These are phyloP conservation scores for Amanita inopinata DNA, from an alignment of 768 basidiomycete species.

Conservation along the genomic window DNA sequence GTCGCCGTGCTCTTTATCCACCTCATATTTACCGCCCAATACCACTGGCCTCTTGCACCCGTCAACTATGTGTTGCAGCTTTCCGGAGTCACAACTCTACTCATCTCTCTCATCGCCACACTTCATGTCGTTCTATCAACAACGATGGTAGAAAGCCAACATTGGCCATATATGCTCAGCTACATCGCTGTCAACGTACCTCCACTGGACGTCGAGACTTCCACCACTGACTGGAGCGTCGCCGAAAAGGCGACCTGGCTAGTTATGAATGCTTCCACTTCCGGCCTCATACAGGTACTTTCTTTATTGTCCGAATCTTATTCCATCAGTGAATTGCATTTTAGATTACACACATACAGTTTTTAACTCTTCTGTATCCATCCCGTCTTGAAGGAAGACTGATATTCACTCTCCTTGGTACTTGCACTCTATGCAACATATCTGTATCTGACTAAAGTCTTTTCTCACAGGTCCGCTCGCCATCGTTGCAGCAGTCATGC, in stretches of 20 bases:
- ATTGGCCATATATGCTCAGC: constrained; percentile 94
- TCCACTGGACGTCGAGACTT: constrained; percentile 28
- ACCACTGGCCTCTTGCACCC: constrained; percentile 90
- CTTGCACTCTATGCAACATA: constrained; percentile 14
- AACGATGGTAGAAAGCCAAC: constrained; percentile 49
- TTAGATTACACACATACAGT: constrained; percentile 96
- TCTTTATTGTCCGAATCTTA: not conserved
- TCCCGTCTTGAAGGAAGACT: constrained; percentile 81
- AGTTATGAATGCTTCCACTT: constrained; percentile 78
- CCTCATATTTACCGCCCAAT: constrained; percentile 90
- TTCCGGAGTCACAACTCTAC: constrained; percentile 69
- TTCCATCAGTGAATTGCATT: not conserved
- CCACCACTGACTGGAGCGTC: constrained; percentile 43
- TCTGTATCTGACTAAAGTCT: not conserved
- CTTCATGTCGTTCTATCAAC: constrained; percentile 63
- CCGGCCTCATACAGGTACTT: constrained; percentile 72
- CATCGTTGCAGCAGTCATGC: constrained; percentile 73
- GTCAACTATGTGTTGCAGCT: constrained; percentile 90
- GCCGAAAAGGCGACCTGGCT: constrained; percentile 72
- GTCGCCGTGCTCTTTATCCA: constrained; percentile 82
- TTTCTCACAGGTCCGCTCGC: constrained; percentile 63
- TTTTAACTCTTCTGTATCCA: constrained; percentile 90
- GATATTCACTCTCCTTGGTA: constrained; percentile 77
- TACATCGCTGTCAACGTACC: constrained; percentile 82
- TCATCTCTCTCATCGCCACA: constrained; percentile 70